Conservation (phyloP, 192 early-diverging fungal genomes). For the Mortierella hygrophila region DNA sequence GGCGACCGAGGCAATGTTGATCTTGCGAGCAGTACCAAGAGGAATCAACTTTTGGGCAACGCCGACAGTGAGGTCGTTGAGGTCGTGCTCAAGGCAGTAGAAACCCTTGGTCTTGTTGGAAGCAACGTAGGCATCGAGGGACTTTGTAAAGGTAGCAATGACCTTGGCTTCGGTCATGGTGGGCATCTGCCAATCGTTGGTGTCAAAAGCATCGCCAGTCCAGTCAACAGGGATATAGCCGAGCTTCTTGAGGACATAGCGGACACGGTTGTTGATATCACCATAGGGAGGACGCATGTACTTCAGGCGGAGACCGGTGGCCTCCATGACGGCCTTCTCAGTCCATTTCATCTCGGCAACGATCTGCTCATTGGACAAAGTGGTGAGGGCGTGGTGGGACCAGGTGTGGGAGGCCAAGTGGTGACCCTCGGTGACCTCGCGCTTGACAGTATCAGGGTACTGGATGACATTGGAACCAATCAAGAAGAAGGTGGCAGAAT, state of each 20-base stretch:
- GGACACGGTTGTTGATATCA: conserved; percentile 66
- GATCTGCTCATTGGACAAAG: conserved; percentile 60
- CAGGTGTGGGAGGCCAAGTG: conserved; percentile 74
- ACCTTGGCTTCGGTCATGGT: conserved; percentile 11
- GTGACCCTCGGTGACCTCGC: conserved; percentile 67
- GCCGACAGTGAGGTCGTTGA: conserved; percentile 17
- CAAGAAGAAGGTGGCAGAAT: conserved; percentile 72
- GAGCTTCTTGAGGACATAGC: conserved; percentile 45
- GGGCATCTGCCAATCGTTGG: conserved; percentile 61
- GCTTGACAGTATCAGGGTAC: conserved; percentile 60
- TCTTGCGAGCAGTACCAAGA: conserved; percentile 26
- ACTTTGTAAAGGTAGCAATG: conserved; percentile 17
- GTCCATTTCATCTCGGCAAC: conserved; percentile 70
- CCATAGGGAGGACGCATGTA: conserved; percentile 68
- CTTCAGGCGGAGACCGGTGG: conserved; percentile 60
- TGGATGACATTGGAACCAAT: conserved; percentile 71
- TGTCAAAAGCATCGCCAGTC: conserved; percentile 55
- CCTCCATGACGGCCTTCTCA: conserved; percentile 57
- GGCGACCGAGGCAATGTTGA: conserved; percentile 30
- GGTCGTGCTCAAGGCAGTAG: conserved; percentile 47
- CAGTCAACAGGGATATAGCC: conserved; percentile 33
- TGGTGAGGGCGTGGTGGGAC: conserved; percentile 69
- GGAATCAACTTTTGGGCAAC: conserved; percentile 39
- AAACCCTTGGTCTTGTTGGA: conserved; percentile 48
- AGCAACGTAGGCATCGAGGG: conserved; percentile 25